Conservation (phyloP, 371 early-diverging fungal species). For the Mortierella sp. region DNA sequence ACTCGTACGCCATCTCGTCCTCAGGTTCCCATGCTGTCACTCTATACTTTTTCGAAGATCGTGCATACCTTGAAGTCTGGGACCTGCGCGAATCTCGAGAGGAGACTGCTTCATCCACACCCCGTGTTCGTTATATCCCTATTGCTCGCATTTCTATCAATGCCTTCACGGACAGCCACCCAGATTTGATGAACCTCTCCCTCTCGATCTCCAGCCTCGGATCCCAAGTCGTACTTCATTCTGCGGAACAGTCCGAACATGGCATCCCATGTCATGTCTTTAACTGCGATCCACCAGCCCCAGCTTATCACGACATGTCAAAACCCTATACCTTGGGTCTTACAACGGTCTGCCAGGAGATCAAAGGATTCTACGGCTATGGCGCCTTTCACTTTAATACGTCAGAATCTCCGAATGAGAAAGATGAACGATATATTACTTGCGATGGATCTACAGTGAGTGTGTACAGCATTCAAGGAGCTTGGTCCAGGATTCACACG, state of each 20-base stretch:
- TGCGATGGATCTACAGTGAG: constrained; percentile 5
- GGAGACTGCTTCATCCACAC: not conserved
- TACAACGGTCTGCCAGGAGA: no score
- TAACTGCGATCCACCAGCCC: not conserved
- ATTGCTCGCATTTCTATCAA: not conserved
- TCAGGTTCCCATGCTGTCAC: constrained; percentile 10
- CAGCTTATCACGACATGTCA: not conserved
- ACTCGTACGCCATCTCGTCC: constrained; percentile 13
- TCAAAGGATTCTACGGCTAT: not conserved
- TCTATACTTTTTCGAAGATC: not conserved
- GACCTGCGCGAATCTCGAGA: constrained; percentile 4
- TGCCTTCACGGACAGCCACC: not conserved
- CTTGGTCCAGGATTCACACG: constrained; percentile 7
- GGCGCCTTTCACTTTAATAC: not conserved
- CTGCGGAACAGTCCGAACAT: not conserved
- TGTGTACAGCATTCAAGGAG: constrained; percentile 10
- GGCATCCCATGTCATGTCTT: not conserved
- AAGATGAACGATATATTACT: constrained; percentile 1
- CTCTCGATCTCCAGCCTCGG: not conserved
- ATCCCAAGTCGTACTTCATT: not conserved
- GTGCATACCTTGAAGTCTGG: constrained; percentile 15
- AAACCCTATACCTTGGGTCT: not conserved
- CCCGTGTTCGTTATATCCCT: no score
- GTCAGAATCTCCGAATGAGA: not conserved
- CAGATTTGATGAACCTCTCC: no score